Percentiles rank a stretch among this genome's conserved stretches.
Conservation (phyloP, 495 filamentous ascomycete genomes). For the Pseudomonodictys pantanalensis region DNA sequence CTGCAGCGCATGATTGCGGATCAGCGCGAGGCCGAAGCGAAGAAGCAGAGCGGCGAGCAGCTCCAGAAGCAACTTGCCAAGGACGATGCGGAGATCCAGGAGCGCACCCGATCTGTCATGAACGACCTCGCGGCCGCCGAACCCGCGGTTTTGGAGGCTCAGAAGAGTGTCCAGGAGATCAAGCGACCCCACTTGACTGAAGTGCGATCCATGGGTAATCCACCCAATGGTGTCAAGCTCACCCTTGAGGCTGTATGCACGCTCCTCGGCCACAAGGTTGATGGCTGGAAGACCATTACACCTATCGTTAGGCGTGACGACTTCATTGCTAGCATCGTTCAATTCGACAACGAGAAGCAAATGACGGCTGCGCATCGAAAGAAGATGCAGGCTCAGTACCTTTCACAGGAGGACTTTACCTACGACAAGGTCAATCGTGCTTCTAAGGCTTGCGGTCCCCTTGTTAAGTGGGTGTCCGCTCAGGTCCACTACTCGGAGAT, state of each 20-base stretch:
- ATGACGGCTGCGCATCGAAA: conserved; percentile 80
- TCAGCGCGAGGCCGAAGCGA: conserved; percentile 91
- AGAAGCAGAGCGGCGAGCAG: conserved; percentile 80
- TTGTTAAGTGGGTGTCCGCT: conserved; percentile 96
- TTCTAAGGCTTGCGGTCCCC: conserved; percentile 91
- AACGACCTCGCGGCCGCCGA: conserved; percentile 87
- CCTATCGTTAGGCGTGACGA: conserved; percentile 84
- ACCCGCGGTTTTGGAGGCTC: conserved; percentile 87
- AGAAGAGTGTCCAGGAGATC: conserved; percentile 95
- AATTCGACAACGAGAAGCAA: conserved; percentile 91
- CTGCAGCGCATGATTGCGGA: conserved; percentile 94
- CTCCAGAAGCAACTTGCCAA: conserved; percentile 83
- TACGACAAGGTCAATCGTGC: conserved; percentile 93
- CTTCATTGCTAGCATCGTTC: conserved; percentile 97
- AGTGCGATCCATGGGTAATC: conserved; percentile 93
- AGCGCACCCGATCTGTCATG: conserved; percentile 78
- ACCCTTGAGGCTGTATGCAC: conserved; percentile 94
- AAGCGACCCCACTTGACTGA: conserved; percentile 95
- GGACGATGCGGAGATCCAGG: conserved; percentile 84
- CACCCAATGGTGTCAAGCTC: conserved; percentile 83
- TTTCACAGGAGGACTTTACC: conserved; percentile 90
- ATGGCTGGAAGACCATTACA: conserved; percentile 86
- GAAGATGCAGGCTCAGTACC: conserved; percentile 89
- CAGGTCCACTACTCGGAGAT: conserved; percentile 98
- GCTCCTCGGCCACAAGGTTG: conserved; percentile 83